A percentile compares a stretch with the other conserved stretches of the same genome.
phyloP scores from a whole-genome alignment of 768 basidiomycete species.

The Pseudohyphozyma bogoriensis region DNA sequence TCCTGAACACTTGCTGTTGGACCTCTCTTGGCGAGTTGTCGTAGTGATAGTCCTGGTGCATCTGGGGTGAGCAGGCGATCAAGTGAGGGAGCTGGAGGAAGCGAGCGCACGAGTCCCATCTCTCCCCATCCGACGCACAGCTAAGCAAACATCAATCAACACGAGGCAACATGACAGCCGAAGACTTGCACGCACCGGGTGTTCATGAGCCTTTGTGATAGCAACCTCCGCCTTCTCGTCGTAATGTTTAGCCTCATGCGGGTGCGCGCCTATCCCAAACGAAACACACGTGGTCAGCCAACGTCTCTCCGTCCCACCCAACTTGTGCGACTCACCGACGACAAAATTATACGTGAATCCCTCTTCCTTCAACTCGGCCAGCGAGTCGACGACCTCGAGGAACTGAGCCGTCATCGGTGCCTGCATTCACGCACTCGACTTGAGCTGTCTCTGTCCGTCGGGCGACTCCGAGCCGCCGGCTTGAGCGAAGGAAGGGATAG shows the following conservation, averaged over 20 bases:
- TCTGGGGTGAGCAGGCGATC: background rate
- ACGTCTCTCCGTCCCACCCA: background rate
- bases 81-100: background rate
- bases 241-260: constrained; percentile 64
- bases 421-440: constrained; percentile 54
- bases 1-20: constrained; percentile 55
- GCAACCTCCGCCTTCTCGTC: constrained; percentile 56
- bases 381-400: constrained; percentile 2
- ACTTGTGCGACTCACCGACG: constrained; percentile 48
- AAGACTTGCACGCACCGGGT: too few species aligned
- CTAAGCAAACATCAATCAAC: too few species aligned
- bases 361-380: constrained; percentile 10
- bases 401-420: background rate
- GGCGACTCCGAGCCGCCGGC: constrained; percentile 61
- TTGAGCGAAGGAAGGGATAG: constrained; percentile 52
- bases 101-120: constrained; percentile 47
- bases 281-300: constrained; percentile 48
- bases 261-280: constrained; percentile 44
- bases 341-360: constrained; percentile 66
- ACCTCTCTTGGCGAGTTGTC: constrained; percentile 60
- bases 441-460: constrained; percentile 43
- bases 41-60: constrained; percentile 58
- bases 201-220: constrained; percentile 48
- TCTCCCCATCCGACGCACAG: constrained; percentile 82
- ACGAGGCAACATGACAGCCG: too few species aligned